Base-by-base conservation (phyloP, 768 basidiomycete species). In the Pisolithus sp. region DNA sequence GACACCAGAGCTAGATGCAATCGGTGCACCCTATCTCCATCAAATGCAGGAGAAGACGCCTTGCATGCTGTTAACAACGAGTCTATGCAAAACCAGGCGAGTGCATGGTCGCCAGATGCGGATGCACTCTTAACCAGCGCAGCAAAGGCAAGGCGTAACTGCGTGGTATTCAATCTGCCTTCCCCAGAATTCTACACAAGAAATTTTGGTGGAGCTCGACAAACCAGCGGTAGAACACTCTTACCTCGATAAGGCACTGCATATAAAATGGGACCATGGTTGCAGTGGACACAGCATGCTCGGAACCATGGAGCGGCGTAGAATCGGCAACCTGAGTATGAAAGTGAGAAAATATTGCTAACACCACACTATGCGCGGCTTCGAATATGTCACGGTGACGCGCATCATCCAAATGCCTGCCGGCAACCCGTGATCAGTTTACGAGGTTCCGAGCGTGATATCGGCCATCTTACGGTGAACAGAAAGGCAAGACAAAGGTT, bases 361-460 rank as follows among this genome's bases (percentile, higher is more conserved):
- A 72, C 34, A 93, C 69, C 24, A 89, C 87, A 8, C 91, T 93
- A 63, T 93, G 92, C 1, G 90, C 82, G 0, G 89, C 86, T 64
- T 94, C 91, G 59, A 82, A 93, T n/a, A 81, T 81, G 56, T 92
- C 86, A 31, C 86, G 81, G 56, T 88, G 73, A 13, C 50, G 51
- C 2, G 81, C 57, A 51, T 83, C 76, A 49, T 71, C 74, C 26
- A 91, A 72, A 62, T 85, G 78, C 17, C 89, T 90, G 58, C 39
- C 43, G 41, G 20, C 34, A 52, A 38, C 7, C 7, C 21, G 38
- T 43, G 30, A 37, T 50, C 26, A 46, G 31, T 30, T 26, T 28
- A 20, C 36, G 9, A 15, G 3, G 30, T 17, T 26, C 48, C 45
- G 43, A 40, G 15, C 39, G 7, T 52, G 42, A 53, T 52, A 34